Conservation (phyloP, 306 rosid species). For the Medicago arabica region DNA sequence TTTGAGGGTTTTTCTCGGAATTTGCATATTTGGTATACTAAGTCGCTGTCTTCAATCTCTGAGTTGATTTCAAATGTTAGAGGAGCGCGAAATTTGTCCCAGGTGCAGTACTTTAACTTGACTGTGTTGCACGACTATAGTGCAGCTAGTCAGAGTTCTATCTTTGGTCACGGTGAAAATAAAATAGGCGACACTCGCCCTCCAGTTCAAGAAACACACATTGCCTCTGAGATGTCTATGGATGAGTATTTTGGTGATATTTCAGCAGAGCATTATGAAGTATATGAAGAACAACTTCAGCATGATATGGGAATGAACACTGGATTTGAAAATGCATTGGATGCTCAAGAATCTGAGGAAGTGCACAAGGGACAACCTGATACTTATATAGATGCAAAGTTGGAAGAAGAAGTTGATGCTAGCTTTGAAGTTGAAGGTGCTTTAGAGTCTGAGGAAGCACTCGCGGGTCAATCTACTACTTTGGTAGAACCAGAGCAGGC, state of each 20-base stretch:
- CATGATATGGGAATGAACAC: slow-evolving; percentile 30
- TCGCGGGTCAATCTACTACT: slow-evolving; percentile 7
- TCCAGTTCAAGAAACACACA: slow-evolving; percentile 23
- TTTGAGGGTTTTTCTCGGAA: slow-evolving; percentile 22
- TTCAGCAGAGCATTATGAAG: slow-evolving; percentile 30
- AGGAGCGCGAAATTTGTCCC: slow-evolving; percentile 46
- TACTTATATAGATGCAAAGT: slow-evolving; percentile 12
- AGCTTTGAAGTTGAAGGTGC: not conserved
- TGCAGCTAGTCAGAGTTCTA: slow-evolving; percentile 36
- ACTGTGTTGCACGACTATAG: slow-evolving; percentile 42
- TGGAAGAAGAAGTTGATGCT: slow-evolving; percentile 6
- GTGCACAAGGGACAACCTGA: not conserved
- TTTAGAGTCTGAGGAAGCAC: slow-evolving; percentile 15
- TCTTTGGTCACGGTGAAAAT: slow-evolving; percentile 38
- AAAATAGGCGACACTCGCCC: slow-evolving; percentile 28
- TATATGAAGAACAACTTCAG: slow-evolving; percentile 36
- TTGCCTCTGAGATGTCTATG: slow-evolving; percentile 7
- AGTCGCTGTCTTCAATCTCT: slow-evolving; percentile 42
- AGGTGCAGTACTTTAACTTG: slow-evolving; percentile 60
- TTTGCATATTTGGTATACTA: slow-evolving; percentile 41
- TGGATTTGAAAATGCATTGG: slow-evolving; percentile 33
- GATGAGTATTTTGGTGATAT: slow-evolving; percentile 29
- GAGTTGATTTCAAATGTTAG: slow-evolving; percentile 47
- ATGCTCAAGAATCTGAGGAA: slow-evolving; percentile 39
- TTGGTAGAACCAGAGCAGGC: slow-evolving; percentile 16